A percentile compares a stretch with the other conserved stretches of the same genome.
These are phyloP conservation scores for Pseudogymnoascus sp. DNA, from an alignment of 2,329 filamentous ascomycete genomes.

Conservation along the genomic window DNA sequence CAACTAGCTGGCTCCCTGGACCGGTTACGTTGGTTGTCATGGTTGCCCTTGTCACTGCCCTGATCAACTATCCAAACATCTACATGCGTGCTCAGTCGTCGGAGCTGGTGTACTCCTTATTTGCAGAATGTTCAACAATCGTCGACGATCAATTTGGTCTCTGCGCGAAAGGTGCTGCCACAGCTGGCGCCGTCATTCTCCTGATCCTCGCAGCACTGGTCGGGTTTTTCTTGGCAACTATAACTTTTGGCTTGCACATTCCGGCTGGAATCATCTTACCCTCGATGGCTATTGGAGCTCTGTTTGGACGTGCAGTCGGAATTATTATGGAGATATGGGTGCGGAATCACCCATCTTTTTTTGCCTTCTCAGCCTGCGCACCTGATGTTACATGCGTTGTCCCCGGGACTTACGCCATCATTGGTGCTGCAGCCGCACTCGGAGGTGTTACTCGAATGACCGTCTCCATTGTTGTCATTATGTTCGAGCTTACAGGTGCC, in stretches of 20 bases:
- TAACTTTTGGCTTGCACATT: conserved; percentile 91
- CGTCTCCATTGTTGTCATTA: conserved; percentile 96
- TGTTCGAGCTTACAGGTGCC: conserved; percentile 96
- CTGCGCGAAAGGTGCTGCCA: conserved; percentile 78
- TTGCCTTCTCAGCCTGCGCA: conserved; percentile 73
- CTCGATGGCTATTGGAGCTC: conserved; percentile 89
- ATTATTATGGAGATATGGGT: conserved; percentile 88
- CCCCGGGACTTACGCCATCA: conserved; percentile 91
- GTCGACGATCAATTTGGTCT: conserved; percentile 82
- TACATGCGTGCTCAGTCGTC: conserved; percentile 93
- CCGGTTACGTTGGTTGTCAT: conserved; percentile 72
- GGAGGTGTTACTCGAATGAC: conserved; percentile 94
- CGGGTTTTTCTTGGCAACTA: conserved; percentile 74
- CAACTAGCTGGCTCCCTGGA: conserved; percentile 53
- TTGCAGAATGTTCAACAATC: conserved; percentile 78
- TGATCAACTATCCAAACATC: conserved; percentile 91
- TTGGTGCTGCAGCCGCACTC: conserved; percentile 89
- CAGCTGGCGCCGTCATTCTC: conserved; percentile 72
- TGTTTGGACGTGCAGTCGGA: conserved; percentile 82
- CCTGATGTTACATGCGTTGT: conserved; percentile 84
- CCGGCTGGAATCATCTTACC: conserved; percentile 93
- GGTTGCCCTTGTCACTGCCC: conserved; percentile 73
- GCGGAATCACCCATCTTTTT: conserved; percentile 63
- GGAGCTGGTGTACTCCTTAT: conserved; percentile 84
- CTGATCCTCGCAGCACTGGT: conserved; percentile 74